Evolutionary conservation across 163 green algal genomes (phyloP).

Genomic region (Trebouxia gelatinosa): DNA sequence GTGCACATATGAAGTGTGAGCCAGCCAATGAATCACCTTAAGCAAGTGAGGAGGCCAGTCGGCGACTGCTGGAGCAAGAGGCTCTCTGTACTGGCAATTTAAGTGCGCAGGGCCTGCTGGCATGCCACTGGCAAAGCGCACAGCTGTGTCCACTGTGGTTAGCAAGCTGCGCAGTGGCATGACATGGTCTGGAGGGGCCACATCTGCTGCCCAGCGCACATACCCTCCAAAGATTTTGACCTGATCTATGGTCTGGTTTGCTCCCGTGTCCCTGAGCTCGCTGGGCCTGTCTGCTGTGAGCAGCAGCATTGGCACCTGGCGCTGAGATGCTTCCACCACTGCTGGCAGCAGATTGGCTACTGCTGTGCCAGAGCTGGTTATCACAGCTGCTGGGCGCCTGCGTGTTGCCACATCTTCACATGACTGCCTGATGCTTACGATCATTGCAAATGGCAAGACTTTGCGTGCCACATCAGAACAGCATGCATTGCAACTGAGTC

Average conservation of each 20-base stretch:
- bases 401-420: background rate
- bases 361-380: conserved; percentile 89
- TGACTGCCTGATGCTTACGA: background rate
- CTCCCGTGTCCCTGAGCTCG: conserved; percentile 87
- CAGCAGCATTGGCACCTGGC: conserved; percentile 85
- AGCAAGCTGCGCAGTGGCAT: conserved; percentile 62
- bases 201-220: conserved; percentile 71
- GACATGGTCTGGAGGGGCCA: conserved; percentile 64
- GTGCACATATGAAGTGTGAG: background rate
- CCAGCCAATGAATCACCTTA: background rate
- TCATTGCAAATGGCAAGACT: background rate
- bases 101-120: conserved; percentile 84
- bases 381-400: conserved; percentile 61
- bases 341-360: conserved; percentile 95
- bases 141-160: conserved; percentile 69
- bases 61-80: conserved; percentile 69
- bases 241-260: conserved; percentile 98
- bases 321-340: conserved; percentile 82
- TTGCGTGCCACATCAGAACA: background rate
- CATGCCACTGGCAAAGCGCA: conserved; percentile 11
- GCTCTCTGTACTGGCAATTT: conserved; percentile 94
- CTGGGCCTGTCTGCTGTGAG: conserved; percentile 90
- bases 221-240: conserved; percentile 92
- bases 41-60: conserved; percentile 49
- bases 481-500: background rate